Evolutionary conservation across 305 asterid species (phyloP), one percentile per base, ranked within the genome.

Genomic region (Nicotiana rustica): DNA sequence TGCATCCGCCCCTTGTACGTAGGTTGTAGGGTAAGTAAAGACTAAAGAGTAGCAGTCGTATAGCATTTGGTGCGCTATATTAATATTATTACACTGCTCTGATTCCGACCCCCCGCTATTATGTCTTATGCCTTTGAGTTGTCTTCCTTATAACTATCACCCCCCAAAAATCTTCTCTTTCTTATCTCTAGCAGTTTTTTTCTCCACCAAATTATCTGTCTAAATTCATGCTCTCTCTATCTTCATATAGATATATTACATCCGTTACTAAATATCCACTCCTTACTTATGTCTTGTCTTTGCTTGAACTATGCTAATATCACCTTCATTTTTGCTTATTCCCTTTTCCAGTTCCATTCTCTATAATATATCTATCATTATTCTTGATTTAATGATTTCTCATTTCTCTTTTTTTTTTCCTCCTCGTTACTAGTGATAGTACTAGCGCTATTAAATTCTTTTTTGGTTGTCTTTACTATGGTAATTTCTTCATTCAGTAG

Each of bases 231-330:
- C 80, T 21, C 64, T 3, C 21, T 38, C 15, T 8, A 41, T 41
- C 10, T 14, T 68, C 81, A 61, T 35, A 76, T 41, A 41, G 4
- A 65, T 25, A 25, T 25, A 17, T 81, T 64, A 66, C 73, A 62
- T 67, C 88, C 89, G 91, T 91, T 91, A 87, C 92, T 79, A 44
- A 61, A 76, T 41, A 75, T 71, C 62, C 56, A 75, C 71, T 41
- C 49, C 49, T 41, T 18, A 13, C 19, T 8, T 36, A 52, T 52
- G 59, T 17, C 59, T 44, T 36, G 36, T 70, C 12, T 71, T 75
- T 75, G 3, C 47, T 25, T 80, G 61, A 65, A 86, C 86, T 71
- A 88, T 89, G 91, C 90, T 88, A 85, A 84, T 93, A 86, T 85
- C 90, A 92, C 85, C 76, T 57, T 66, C 87, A 78, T 86, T 84